These are phyloP conservation scores for Trichocladium uniseriatum DNA, from an alignment of 495 filamentous ascomycete species.

Conservation along the genomic window DNA sequence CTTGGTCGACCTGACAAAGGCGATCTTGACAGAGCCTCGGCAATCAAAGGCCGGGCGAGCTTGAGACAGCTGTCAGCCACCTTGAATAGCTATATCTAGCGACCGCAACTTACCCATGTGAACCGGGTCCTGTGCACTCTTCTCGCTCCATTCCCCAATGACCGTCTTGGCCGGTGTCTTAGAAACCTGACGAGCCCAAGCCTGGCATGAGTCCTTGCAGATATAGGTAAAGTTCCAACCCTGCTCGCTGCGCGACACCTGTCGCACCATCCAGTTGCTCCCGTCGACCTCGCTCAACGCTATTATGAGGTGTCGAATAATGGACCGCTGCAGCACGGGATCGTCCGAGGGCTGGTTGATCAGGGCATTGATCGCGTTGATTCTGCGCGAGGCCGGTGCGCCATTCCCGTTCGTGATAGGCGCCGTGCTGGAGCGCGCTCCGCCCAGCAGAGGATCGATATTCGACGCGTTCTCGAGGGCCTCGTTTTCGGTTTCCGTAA, in stretches of 20 bases:
- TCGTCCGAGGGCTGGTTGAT: constrained; percentile 35
- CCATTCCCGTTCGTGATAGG: constrained; percentile 2
- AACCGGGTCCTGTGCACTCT: constrained; percentile 30
- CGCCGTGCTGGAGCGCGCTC: constrained; percentile 9
- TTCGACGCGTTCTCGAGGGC: constrained; percentile 17
- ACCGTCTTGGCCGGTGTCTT: constrained; percentile 27
- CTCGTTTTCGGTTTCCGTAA: constrained; percentile 26
- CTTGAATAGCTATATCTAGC: background rate
- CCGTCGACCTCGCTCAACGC: constrained; percentile 30
- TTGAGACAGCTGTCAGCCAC: constrained; percentile 18
- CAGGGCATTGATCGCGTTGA: constrained; percentile 32
- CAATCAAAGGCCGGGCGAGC: constrained; percentile 44
- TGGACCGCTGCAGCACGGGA: constrained; percentile 32
- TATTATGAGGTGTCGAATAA: constrained; percentile 33
- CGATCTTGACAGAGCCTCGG: constrained; percentile 35
- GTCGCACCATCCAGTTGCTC: constrained; percentile 35
- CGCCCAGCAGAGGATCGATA: constrained; percentile 23
- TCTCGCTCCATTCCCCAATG: constrained; percentile 36
- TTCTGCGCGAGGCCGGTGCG: constrained; percentile 8
- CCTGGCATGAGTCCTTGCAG: constrained; percentile 40
- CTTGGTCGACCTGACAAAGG: constrained; percentile 32
- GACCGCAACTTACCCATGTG: constrained; percentile 25
- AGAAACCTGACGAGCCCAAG: constrained; percentile 35
- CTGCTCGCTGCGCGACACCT: constrained; percentile 31
- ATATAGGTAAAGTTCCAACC: constrained; percentile 41